Evolutionary conservation across 306 rosid species (phyloP).

Genomic region (Luffa aegyptiaca): DNA sequence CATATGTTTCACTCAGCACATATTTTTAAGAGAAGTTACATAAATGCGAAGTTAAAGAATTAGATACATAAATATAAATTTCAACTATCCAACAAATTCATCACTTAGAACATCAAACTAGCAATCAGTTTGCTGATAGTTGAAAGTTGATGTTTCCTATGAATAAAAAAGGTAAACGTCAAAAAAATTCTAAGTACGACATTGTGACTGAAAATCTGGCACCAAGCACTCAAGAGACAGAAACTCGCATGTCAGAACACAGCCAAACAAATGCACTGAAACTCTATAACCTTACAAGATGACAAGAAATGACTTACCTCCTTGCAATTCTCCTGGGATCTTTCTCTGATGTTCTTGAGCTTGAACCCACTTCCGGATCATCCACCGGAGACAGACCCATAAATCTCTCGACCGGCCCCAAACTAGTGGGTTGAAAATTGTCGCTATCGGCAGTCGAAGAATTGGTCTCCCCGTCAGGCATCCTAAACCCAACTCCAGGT

Average conservation of each 20-base stretch:
- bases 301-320: conserved; percentile 26
- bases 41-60: neutral
- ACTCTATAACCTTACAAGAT: neutral
- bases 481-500: neutral
- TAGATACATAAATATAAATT: neutral
- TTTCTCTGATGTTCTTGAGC: conserved; percentile 17
- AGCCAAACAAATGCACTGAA: neutral
- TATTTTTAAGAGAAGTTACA: neutral
- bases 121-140: neutral
- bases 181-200: neutral
- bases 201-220: neutral
- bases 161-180: neutral
- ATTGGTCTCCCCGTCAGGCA: neutral
- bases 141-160: neutral
- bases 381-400: conserved; percentile 8
- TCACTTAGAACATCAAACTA: neutral
- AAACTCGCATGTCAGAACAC: neutral
- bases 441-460: neutral
- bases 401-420: neutral
- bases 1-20: neutral
- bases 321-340: conserved; percentile 62
- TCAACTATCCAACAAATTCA: neutral
- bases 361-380: conserved; percentile 14
- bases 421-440: neutral
- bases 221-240: neutral